phyloP scores from a whole-genome alignment of 176 grass and related monocot genomes.

The Triticum timopheevii region DNA sequence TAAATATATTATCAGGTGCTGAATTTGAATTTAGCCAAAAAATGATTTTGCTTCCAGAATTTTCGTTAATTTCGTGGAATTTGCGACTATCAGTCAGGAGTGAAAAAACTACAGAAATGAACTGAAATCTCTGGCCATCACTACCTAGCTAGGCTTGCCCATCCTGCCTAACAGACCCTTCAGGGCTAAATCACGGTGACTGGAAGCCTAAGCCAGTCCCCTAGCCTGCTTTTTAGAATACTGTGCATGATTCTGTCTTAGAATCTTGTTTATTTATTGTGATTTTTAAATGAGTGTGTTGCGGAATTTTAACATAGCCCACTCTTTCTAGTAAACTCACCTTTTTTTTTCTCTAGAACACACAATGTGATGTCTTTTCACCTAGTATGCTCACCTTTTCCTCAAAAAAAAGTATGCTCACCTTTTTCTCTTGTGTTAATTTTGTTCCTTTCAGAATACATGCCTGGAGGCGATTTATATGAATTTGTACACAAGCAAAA shows the following conservation, averaged over 20 bases:
- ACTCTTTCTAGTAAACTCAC: neutral
- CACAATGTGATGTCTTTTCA: neutral
- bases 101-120: too few relatives aligned
- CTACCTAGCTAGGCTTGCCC: neutral
- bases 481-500: constrained; percentile 75
- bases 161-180: neutral
- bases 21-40: too few relatives aligned
- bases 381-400: constrained; percentile 15
- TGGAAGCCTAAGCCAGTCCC: neutral
- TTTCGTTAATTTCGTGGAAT: too few relatives aligned
- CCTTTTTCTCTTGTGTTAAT: constrained; percentile 6
- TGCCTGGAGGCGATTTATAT: constrained; percentile 84
- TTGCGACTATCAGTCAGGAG: too few relatives aligned
- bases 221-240: neutral
- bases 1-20: too few relatives aligned
- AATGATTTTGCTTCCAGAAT: too few relatives aligned
- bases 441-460: constrained; percentile 72
- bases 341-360: neutral
- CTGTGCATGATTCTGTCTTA: neutral
- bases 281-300: neutral
- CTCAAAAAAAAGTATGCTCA: neutral
- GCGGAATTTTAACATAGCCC: neutral
- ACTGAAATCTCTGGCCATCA: too few relatives aligned
- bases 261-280: neutral
- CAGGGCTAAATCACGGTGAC: neutral